A percentile compares a stretch with the other conserved stretches of the same genome.
phyloP scores from a whole-genome alignment of 129 eudicot genomes.

The Flaveria linearis region DNA sequence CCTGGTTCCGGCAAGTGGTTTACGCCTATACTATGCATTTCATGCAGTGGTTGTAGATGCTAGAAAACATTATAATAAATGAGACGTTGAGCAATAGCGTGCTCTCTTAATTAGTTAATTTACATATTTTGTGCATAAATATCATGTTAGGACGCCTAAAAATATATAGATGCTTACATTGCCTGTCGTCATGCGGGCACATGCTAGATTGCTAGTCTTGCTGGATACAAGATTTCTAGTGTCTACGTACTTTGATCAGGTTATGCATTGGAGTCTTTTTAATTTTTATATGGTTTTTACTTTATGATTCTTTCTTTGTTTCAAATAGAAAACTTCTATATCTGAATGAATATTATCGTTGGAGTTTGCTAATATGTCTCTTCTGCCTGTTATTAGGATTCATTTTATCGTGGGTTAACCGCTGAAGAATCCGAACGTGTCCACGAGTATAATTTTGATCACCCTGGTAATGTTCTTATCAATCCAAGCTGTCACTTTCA shows the following conservation, averaged over 20 bases:
- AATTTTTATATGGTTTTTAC: background rate
- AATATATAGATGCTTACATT: background rate
- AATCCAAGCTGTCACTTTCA: conserved; percentile 16
- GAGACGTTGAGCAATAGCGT: conserved; percentile 4
- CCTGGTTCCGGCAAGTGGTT: background rate
- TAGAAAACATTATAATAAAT: conserved; percentile 1
- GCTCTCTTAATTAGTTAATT: background rate
- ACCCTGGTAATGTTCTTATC: conserved; percentile 71
- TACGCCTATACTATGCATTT: background rate
- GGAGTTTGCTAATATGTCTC: conserved; percentile 12
- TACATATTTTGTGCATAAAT: background rate
- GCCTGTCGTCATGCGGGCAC: background rate
- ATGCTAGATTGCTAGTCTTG: background rate
- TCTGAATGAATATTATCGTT: conserved; percentile 15
- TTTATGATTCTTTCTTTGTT: conserved; percentile 3
- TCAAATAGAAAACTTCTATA: conserved; percentile 13
- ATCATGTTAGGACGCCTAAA: conserved; percentile 10
- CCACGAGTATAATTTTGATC: conserved; percentile 94
- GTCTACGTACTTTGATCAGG: background rate
- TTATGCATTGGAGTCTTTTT: background rate
- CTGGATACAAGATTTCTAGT: background rate
- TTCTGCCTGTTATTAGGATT: conserved; percentile 57
- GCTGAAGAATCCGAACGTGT: conserved; percentile 82
- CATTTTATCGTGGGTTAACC: conserved; percentile 91
- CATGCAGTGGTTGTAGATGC: conserved; percentile 8